A percentile compares a stretch with the other conserved stretches of the same genome.
Evolutionary conservation across 352 stramenopile genomes (phyloP).

Genomic region (Pythium rishiriense): DNA sequence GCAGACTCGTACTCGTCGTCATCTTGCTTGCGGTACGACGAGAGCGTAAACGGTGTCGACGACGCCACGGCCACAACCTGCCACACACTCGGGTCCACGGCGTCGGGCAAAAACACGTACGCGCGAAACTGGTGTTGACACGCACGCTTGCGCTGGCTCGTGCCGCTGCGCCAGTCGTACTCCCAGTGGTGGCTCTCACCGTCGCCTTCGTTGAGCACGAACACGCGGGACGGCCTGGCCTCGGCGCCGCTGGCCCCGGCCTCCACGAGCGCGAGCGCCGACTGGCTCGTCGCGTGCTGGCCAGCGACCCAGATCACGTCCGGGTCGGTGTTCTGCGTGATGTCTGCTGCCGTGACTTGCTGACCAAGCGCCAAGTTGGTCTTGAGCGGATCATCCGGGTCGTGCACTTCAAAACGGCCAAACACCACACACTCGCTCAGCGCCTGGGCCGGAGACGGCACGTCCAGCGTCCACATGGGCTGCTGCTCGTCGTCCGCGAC

Average conservation of each 20-base stretch:
- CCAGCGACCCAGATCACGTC: slow-evolving; percentile 31
- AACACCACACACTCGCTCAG: slow-evolving; percentile 29
- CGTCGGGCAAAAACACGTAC: slow-evolving; percentile 34
- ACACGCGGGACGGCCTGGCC: slow-evolving; percentile 16
- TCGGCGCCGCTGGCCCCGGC: not conserved
- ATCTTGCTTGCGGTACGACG: slow-evolving; percentile 38
- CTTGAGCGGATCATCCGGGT: slow-evolving; percentile 24
- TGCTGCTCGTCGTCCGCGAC: slow-evolving; percentile 21
- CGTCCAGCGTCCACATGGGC: slow-evolving; percentile 18
- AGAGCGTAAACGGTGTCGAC: slow-evolving; percentile 43
- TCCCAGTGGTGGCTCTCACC: slow-evolving; percentile 49
- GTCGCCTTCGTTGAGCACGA: slow-evolving; percentile 29
- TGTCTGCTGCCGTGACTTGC: slow-evolving; percentile 12
- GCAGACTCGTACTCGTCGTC: slow-evolving; percentile 32
- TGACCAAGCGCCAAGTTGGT: slow-evolving; percentile 27
- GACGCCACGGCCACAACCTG: slow-evolving; percentile 31
- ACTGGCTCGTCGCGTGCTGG: slow-evolving; percentile 1
- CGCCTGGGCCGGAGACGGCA: not conserved
- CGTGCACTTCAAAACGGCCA: slow-evolving; percentile 39
- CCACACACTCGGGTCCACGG: slow-evolving; percentile 20
- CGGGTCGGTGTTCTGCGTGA: slow-evolving; percentile 20
- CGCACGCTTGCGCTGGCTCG: slow-evolving; percentile 44
- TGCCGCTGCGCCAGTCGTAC: slow-evolving; percentile 62
- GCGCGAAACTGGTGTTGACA: slow-evolving; percentile 43
- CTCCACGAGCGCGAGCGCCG: slow-evolving; percentile 3